Conservation (phyloP, 768 basidiomycete species). For the Myochromella boudieri region DNA sequence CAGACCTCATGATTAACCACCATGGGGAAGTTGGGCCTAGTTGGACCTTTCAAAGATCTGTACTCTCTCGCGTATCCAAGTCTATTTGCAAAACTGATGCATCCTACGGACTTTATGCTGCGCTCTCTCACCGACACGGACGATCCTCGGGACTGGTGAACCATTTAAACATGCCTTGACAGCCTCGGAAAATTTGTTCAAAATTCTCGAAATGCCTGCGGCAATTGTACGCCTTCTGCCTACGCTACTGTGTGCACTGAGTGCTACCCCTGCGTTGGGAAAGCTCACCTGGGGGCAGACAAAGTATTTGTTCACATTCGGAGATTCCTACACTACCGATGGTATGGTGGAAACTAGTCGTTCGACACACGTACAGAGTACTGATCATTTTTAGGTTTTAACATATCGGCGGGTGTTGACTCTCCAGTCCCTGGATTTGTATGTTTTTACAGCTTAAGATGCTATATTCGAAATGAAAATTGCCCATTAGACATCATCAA, state of each 20-base stretch:
- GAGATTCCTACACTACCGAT: slow-evolving; percentile 61
- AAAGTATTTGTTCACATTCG: slow-evolving; percentile 58
- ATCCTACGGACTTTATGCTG: slow-evolving; percentile 9
- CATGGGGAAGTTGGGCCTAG: too few species aligned
- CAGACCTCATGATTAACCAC: too few species aligned
- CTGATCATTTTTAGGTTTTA: slow-evolving; percentile 39
- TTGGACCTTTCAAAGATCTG: background rate
- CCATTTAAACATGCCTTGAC: background rate
- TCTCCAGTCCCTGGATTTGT: slow-evolving; percentile 53
- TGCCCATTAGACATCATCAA: slow-evolving; percentile 49
- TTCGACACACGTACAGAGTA: background rate
- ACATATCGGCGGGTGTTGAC: slow-evolving; percentile 54
- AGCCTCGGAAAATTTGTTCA: background rate
- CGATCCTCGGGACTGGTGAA: slow-evolving; percentile 2
- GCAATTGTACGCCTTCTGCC: slow-evolving; percentile 7
- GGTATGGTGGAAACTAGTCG: slow-evolving; percentile 19
- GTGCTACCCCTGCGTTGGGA: slow-evolving; percentile 15
- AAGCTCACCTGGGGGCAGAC: slow-evolving; percentile 52
- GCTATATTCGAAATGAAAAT: background rate
- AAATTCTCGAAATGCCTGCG: slow-evolving; percentile 1
- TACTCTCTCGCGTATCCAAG: background rate
- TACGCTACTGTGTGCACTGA: background rate
- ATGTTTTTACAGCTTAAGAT: slow-evolving; percentile 17
- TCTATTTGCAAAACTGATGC: background rate
- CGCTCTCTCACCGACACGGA: slow-evolving; percentile 6